Conservation (phyloP, 768 basidiomycete genomes). For the Termitomyces sp. region DNA sequence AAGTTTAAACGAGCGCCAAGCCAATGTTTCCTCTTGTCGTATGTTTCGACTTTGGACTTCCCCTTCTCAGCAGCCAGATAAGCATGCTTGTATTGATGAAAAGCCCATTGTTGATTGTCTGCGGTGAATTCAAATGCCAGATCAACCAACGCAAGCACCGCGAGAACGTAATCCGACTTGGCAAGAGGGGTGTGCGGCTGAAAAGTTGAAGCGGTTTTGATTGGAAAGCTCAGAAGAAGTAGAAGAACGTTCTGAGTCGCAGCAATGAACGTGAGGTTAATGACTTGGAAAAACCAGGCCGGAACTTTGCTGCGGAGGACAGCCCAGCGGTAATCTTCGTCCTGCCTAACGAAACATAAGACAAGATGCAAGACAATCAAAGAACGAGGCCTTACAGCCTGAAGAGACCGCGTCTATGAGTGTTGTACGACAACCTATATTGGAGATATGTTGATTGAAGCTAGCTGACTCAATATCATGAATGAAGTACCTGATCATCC, state of each 20-base stretch:
- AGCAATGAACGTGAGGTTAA: slow-evolving; percentile 66
- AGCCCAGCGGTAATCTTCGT: slow-evolving; percentile 93
- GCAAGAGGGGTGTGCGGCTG: slow-evolving; percentile 50
- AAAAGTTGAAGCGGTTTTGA: slow-evolving; percentile 46
- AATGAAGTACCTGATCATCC: slow-evolving; percentile 49
- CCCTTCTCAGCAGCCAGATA: slow-evolving; percentile 24
- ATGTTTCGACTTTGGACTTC: slow-evolving; percentile 26
- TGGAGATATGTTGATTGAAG: slow-evolving; percentile 3
- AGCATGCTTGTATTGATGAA: slow-evolving; percentile 70
- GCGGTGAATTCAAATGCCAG: slow-evolving; percentile 74
- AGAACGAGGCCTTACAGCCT: slow-evolving; percentile 40
- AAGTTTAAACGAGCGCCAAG: slow-evolving; percentile 59
- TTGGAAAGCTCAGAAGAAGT: slow-evolving; percentile 54
- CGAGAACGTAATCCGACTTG: slow-evolving; percentile 59
- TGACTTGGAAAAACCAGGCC: slow-evolving; percentile 38
- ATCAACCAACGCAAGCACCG: slow-evolving; percentile 48
- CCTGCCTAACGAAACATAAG: slow-evolving; percentile 38
- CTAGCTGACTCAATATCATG: slow-evolving; percentile 15
- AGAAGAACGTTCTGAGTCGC: slow-evolving; percentile 79
- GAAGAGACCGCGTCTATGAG: slow-evolving; percentile 80
- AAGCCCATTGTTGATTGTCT: slow-evolving; percentile 91
- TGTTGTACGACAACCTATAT: slow-evolving; percentile 69
- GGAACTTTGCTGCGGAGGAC: slow-evolving; percentile 56
- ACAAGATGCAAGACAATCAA: not conserved
- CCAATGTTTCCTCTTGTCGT: slow-evolving; percentile 52